Evolutionary conservation across 305 asterid species (phyloP).

Genomic region (Lippia alba): DNA sequence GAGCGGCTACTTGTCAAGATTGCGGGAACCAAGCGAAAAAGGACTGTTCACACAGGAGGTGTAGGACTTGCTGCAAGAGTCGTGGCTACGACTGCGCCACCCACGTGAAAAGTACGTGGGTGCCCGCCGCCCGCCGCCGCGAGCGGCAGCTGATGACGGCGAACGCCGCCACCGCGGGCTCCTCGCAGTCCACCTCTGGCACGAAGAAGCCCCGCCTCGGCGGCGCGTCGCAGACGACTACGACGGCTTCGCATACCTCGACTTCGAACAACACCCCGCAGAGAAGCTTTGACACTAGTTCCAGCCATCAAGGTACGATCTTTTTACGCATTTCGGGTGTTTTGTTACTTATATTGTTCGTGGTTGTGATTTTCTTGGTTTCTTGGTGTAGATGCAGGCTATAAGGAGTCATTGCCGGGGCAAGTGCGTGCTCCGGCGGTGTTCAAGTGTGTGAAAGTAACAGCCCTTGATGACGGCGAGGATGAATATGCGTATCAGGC

Average conservation of each 20-base stretch:
- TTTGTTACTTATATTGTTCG: not conserved
- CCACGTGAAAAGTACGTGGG: slow-evolving; percentile 80
- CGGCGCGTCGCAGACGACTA: slow-evolving; percentile 52
- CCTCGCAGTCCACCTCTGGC: slow-evolving; percentile 62
- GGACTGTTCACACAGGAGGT: slow-evolving; percentile 61
- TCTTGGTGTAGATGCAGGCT: slow-evolving; percentile 46
- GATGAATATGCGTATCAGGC: slow-evolving; percentile 82
- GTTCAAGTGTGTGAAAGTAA: slow-evolving; percentile 72
- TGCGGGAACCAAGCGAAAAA: slow-evolving; percentile 83
- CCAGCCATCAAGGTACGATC: slow-evolving; percentile 62
- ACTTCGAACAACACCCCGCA: slow-evolving; percentile 73
- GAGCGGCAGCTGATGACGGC: slow-evolving; percentile 50
- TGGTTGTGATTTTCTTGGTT: not conserved
- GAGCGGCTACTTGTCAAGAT: slow-evolving; percentile 59
- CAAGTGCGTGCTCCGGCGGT: slow-evolving; percentile 74
- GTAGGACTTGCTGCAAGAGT: slow-evolving; percentile 75
- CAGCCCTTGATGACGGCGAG: slow-evolving; percentile 69
- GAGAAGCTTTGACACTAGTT: slow-evolving; percentile 67
- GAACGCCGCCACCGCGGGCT: slow-evolving; percentile 38
- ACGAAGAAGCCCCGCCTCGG: slow-evolving; percentile 62
- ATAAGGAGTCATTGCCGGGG: slow-evolving; percentile 63
- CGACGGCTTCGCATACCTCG: slow-evolving; percentile 63
- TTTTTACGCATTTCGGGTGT: not conserved
- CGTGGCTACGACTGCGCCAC: slow-evolving; percentile 69
- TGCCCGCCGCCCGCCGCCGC: slow-evolving; percentile 68